These are phyloP conservation scores for Saturnispora quitensis DNA, from an alignment of 805 yeast species.

Conservation along the genomic window DNA sequence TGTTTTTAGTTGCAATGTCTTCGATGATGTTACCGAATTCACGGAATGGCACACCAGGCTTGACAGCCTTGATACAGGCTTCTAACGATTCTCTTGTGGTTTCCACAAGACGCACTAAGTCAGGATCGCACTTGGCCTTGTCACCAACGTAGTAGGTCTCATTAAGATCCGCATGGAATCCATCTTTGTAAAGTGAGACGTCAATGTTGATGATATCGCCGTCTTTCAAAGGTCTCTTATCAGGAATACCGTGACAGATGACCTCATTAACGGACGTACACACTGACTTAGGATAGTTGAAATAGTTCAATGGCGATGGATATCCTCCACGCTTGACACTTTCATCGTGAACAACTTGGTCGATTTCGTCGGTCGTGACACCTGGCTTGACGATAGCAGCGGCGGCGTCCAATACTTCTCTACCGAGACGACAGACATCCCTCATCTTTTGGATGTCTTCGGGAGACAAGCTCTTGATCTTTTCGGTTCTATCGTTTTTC, in stretches of 20 bases:
- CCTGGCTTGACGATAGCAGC: conserved; percentile 83
- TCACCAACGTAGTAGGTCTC: conserved; percentile 96
- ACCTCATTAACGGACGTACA: conserved; percentile 94
- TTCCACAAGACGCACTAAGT: conserved; percentile 82
- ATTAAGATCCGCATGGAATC: conserved; percentile 89
- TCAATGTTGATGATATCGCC: conserved; percentile 94
- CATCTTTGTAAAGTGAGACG: conserved; percentile 74
- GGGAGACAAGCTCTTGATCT: conserved; percentile 53
- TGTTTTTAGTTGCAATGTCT: conserved; percentile 67
- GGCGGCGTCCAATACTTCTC: conserved; percentile 85
- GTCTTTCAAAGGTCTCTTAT: conserved; percentile 73
- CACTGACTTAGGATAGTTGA: conserved; percentile 82
- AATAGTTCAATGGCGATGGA: conserved; percentile 93
- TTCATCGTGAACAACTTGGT: conserved; percentile 76
- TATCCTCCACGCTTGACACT: conserved; percentile 83
- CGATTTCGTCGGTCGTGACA: conserved; percentile 87
- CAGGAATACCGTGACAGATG: conserved; percentile 97
- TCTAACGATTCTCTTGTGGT: conserved; percentile 84
- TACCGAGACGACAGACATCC: conserved; percentile 62
- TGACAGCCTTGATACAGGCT: conserved; percentile 71
- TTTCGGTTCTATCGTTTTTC: conserved; percentile 55
- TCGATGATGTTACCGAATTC: conserved; percentile 83
- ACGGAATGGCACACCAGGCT: conserved; percentile 88
- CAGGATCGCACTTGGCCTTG: conserved; percentile 69
- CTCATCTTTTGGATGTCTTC: conserved; percentile 69